Base-by-base conservation (phyloP, 2,329 filamentous ascomycete genomes). In the Zopfia rhizophila region DNA sequence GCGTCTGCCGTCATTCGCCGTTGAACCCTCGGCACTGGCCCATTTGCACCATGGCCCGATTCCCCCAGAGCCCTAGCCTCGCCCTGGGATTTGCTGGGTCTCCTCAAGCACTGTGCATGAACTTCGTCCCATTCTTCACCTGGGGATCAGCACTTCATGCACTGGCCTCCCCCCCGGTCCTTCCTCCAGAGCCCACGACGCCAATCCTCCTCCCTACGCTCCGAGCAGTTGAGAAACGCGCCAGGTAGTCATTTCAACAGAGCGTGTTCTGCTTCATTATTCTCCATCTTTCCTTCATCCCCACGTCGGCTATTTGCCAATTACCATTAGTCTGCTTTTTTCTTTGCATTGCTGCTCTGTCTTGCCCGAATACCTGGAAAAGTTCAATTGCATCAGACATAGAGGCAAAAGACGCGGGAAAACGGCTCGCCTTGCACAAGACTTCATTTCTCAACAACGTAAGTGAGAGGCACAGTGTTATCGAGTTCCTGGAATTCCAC, bases 131-230 rank as follows among this genome's bases (percentile, higher is more conserved):
- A 7, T 16, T 30, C 53, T 60, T 24, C 47, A 21, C 33, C 33
- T 25, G 50, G 29, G 42, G 63, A 66, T 66, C 65, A 58, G 54
- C 59, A 61, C 51, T 61, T 59, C 61, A 65, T 66, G 61, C 55
- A 59, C 60, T 61, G 53, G 45, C 54, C 29, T 18, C 38, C 19
- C 38, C 42, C 43, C 11, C 13, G 53, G 45, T 55, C 29, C 22
- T 40, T 16, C 38, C 42, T 36, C 11, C 13, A 17, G 27, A 17
- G 14, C 47, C 36, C 51, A 33, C 51, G 49, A 59, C 55, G 51
- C 49, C 57, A 49, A 36, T 56, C 51, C 50, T 56, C 59, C 52
- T 41, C 51, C 51, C 51, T 55, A 60, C 58, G 60, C 58, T 53
- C 51, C 56, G 52, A 56, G 58, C 63, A 51, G 44, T 60, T 45